A percentile compares a stretch with the other conserved stretches of the same genome.
These are phyloP conservation scores for Eucalyptus dawsonii DNA, from an alignment of 345 rosid species.

Conservation along the genomic window DNA sequence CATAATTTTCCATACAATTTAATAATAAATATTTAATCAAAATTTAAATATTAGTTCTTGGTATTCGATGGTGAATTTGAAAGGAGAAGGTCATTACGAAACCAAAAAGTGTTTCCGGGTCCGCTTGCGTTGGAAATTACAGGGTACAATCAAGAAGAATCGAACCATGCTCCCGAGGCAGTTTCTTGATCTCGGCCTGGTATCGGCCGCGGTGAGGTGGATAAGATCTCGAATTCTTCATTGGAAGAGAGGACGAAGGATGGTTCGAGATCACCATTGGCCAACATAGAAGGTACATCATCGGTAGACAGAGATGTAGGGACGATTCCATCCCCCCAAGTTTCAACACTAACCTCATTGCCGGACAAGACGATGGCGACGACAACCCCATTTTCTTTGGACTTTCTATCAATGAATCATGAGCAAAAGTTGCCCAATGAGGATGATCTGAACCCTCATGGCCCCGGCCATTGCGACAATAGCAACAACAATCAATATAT, in stretches of 20 bases:
- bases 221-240: slow-evolving; percentile 37
- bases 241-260: slow-evolving; percentile 62
- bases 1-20: no score
- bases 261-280: slow-evolving; percentile 25
- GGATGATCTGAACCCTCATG: not conserved
- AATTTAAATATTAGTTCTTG: no score
- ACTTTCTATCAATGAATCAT: not conserved
- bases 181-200: slow-evolving; percentile 45
- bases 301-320: not conserved
- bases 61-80: no score
- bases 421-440: not conserved
- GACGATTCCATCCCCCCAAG: slow-evolving; percentile 7
- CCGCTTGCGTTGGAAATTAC: not conserved
- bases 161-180: slow-evolving; percentile 35
- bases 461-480: not conserved
- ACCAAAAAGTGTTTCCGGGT: no score
- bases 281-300: slow-evolving; percentile 8
- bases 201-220: slow-evolving; percentile 7
- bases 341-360: not conserved
- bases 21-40: no score
- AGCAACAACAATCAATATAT: not conserved
- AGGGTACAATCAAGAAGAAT: not conserved
- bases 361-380: not conserved
- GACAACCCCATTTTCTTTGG: not conserved
- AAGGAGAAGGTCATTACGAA: no score